A percentile compares a stretch with the other conserved stretches of the same genome.
Conservation (phyloP, 306 rosid genomes). For the Vigna nakashimae region DNA sequence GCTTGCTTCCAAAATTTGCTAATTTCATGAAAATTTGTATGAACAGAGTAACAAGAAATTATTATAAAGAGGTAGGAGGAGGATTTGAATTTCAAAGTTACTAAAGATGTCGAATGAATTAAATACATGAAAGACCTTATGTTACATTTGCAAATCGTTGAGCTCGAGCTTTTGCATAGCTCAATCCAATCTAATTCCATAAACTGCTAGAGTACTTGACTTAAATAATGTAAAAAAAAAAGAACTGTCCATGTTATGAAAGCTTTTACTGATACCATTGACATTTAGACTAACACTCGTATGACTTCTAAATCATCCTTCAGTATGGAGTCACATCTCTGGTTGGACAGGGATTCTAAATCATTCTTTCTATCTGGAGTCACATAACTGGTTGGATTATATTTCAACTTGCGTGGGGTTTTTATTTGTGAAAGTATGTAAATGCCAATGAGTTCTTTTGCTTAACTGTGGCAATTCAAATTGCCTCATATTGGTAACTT, state of each 20-base stretch:
- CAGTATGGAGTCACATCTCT: neutral
- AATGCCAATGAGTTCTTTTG: neutral
- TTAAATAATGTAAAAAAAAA: neutral
- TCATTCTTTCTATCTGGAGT: neutral
- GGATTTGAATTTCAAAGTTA: neutral
- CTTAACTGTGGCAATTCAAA: constrained; percentile 16
- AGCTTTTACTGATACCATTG: neutral
- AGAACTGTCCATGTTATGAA: neutral
- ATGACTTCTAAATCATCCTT: neutral
- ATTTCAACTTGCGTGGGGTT: neutral
- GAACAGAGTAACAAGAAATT: neutral
- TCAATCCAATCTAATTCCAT: constrained; percentile 24
- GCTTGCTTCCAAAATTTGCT: constrained; percentile 14
- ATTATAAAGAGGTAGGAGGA: neutral
- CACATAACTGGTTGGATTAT: neutral
- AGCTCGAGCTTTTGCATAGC: constrained; percentile 1
- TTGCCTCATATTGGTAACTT: neutral
- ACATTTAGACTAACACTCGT: neutral
- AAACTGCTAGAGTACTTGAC: neutral
- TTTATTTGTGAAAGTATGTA: neutral
- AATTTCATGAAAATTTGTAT: neutral
- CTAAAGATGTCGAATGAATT: neutral
- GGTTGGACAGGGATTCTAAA: constrained; percentile 7
- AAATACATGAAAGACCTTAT: neutral
- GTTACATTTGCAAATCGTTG: neutral